Evolutionary conservation across 2,329 filamentous ascomycete genomes (phyloP), one percentile per base, ranked within the genome.

Genomic region (Verticillium isaacii): DNA sequence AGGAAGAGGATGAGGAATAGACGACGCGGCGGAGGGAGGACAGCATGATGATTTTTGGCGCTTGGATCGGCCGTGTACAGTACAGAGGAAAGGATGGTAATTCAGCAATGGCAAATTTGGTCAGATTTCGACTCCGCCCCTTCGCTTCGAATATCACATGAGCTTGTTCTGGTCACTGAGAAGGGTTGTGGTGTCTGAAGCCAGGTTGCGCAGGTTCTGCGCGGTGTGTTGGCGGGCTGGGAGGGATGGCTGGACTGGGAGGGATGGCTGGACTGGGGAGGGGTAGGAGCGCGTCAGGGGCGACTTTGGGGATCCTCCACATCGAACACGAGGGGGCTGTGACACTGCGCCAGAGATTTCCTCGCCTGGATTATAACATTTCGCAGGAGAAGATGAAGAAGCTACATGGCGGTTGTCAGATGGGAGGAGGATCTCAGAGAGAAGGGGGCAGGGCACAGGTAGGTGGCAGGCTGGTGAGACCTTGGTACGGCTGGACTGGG

Each of bases 1-100:
- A 93, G 25, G 90, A 91, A 12, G 89, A 90, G 29, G 88, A 89
- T 39, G 85, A 88, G 19, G 78, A 79, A 39, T 66, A 66, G 61
- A 62, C 32, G 60, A 32, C 29, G 37, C 52, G 32, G 59, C 17
- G 23, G 39, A n/a, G 19, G n/a, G 19, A 14, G 23, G 15, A 34
- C 15, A 32, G 19, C 15, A n/a, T n/a, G 19, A 56, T 19, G 54
- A 52, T 23, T 25, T 25, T 52, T 25, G 45, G 45, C 45, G 45
- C 45, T 52, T 52, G 45, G 45, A 12, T 52, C 11, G 45, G 45
- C 45, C 45, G 11, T 65, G 63, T 64, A 65, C 60, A 64, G 62
- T 64, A 64, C 45, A 32, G 56, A 60, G 58, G 60, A 58, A 61
- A 52, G 45, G n/a, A 52, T 12, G 45, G 45, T 52, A 52, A 52